Evolutionary conservation across 768 basidiomycete genomes (phyloP), one percentile per base, ranked within the genome.

Genomic region (Lepiota brunneoincarnata): DNA sequence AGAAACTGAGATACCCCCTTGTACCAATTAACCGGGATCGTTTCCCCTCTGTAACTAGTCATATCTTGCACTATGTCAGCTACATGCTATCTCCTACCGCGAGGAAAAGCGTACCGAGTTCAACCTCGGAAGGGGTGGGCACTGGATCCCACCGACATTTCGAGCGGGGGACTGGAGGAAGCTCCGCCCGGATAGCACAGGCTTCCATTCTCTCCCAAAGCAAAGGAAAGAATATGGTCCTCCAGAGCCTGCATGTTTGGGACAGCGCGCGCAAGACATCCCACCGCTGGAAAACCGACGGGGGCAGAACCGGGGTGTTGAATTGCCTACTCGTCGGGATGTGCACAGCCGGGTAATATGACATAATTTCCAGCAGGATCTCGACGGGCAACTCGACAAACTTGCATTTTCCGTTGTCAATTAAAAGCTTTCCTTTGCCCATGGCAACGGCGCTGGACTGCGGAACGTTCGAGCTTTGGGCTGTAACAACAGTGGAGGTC

Each of bases 131-230:
- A 11, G 37, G n/a, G n/a, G n/a, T n/a, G n/a, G n/a, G n/a, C n/a
- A n/a, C n/a, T n/a, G n/a, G n/a, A n/a, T n/a, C n/a, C n/a, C n/a
- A n/a, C n/a, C n/a, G n/a, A n/a, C n/a, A n/a, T n/a, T n/a, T n/a
- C n/a, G n/a, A n/a, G n/a, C n/a, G n/a, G n/a, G n/a, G 37, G 17
- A 38, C 37, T 37, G 5, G 52, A 18, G 37, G 12, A 14, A 38
- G 12, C 37, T 38, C 17, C 6, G 46, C 52, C 35, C 58, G 58
- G 2, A 47, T 55, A 3, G 62, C 63, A 53, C 69, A 72, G 0
- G 63, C 66, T 39, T 72, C 66, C 23, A 73, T 57, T 9, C 64
- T 56, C 43, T 69, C 62, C 69, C 68, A 74, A 0, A 67, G 46
- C 41, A 68, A 48, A 1, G 66, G 66, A 2, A 69, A 58, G 41